Conservation (phyloP, 1,284 basidiomycete species). For the Ceratobasidium papillatum region DNA sequence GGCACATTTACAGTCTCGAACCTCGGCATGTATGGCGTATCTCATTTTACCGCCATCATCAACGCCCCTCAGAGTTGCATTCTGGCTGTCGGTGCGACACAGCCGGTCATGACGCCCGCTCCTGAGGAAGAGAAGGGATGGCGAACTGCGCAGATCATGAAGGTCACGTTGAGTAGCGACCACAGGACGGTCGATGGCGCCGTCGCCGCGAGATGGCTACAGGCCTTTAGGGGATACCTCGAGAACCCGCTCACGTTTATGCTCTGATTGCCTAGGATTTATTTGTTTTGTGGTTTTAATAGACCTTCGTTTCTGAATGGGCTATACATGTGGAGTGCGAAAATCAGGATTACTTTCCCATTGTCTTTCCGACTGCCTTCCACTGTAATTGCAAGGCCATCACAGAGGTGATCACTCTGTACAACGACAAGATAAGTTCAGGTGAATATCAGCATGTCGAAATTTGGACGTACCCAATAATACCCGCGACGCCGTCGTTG, state of each 20-base stretch:
- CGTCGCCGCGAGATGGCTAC: slow-evolving; percentile 87
- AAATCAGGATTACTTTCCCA: slow-evolving; percentile 23
- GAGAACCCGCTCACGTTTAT: slow-evolving; percentile 97
- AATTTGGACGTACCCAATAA: slow-evolving; percentile 82
- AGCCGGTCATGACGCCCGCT: slow-evolving; percentile 86
- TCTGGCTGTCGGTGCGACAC: slow-evolving; percentile 92
- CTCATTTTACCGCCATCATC: slow-evolving; percentile 99
- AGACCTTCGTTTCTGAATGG: slow-evolving; percentile 34
- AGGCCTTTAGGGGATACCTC: slow-evolving; percentile 95
- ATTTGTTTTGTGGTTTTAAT: slow-evolving; percentile 20
- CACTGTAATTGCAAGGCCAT: slow-evolving; percentile 45
- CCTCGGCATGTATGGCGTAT: slow-evolving; percentile 96
- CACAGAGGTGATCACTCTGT: slow-evolving; percentile 44
- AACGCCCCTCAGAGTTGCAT: slow-evolving; percentile 99
- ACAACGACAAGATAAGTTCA: not conserved
- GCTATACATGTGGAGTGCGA: slow-evolving; percentile 12
- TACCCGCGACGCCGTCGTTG: slow-evolving; percentile 87
- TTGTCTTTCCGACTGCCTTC: slow-evolving; percentile 39
- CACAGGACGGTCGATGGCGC: slow-evolving; percentile 96
- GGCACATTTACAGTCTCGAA: slow-evolving; percentile 99
- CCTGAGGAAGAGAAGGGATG: slow-evolving; percentile 92
- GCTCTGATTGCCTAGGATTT: slow-evolving; percentile 60
- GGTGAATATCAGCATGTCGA: not conserved
- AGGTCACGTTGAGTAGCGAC: slow-evolving; percentile 94
- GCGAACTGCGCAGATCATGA: slow-evolving; percentile 92